Base-by-base conservation (phyloP, 768 basidiomycete genomes). In the Fistulinella prunicolor region DNA sequence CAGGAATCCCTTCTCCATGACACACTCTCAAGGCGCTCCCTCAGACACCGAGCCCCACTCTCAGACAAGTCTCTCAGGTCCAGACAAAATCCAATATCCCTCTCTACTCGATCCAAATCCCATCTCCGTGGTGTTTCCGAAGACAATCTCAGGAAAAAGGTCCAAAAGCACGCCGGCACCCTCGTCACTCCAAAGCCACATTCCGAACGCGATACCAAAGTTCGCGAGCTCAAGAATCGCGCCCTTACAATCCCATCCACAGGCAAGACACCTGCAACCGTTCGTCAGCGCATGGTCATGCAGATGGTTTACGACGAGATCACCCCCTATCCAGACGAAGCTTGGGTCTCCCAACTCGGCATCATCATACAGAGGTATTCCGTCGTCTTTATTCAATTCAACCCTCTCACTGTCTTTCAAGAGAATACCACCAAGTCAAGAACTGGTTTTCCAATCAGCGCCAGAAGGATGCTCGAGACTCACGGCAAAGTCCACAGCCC, bases 381-480 rank as follows among this genome's bases (percentile, higher is more conserved):
- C n/a, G n/a, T n/a, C n/a, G n/a, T n/a, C n/a, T n/a, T n/a, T n/a
- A n/a, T n/a, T n/a, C n/a, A n/a, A n/a, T n/a, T n/a, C n/a, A n/a
- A n/a, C n/a, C n/a, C n/a, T n/a, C 57, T 60, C 37, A 55, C 34
- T 20, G 2, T 40, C 46, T 32, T 28, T 28, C 40, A 60, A 81
- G 80, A 54, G 74, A 80, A 40, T 79, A 78, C 57, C 76, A 75
- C 56, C 81, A 82, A 63, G 75, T 83, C 46, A 81, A 79, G 65
- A 82, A 82, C 53, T 83, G 82, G 81, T 84, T 84, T 50, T 80
- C 80, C 5, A 84, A 84, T 62, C 75, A 81, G 64, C 73, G 82
- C 36, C 82, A 75, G 48, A 71, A 75, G 53, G 71, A 72, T 46
- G 64, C 73, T 26, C 67, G 66, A 10, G 66, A 67, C 47, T 67